Base-by-base conservation (phyloP, 2,329 filamentous ascomycete genomes). In the Blastomyces emzantsi region DNA sequence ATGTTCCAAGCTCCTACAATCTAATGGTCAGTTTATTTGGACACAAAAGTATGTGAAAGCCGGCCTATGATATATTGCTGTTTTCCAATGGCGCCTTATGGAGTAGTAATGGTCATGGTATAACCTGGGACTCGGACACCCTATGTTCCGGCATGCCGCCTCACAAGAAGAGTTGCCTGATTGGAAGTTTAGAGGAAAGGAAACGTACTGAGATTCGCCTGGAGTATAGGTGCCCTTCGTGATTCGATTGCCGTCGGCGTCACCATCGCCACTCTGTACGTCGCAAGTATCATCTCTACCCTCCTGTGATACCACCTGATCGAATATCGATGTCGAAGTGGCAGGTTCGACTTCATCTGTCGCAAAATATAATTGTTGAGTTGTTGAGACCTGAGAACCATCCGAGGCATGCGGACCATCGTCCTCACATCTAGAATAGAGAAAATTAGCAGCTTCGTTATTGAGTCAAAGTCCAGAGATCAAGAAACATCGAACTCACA, bases 401-500 rank as follows among this genome's bases (percentile, higher is more conserved):
- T 60, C 2, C 13, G 41, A 17, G 51, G 4, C 28, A 33, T 62
- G 30, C 19, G 22, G 39, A 25, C 36, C 19, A 61, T 61, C 54
- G 47, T 22, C 49, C 51, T 63, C 61, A 33, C 61, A 63, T 39
- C 61, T 63, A 19, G 8, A 15, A 36, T 41, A 25, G 47, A 5
- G n/a, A 47, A 45, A 39, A 17, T 58, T 5, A 61, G 28, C 59
- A 45, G 9, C 28, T 36, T n/a, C 1, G 2, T 19, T 4, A 43
- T 45, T 3, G 61, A 19, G 28, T 33, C 5, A 8, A 19, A 4
- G 33, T 8, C 22, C 28, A 51, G 19, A n/a, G 4, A 17, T 41
- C n/a, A 33, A n/a, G 15, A n/a, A 19, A 28, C 25, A 2, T n/a
- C 13, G 19, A 15, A 65, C 65, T 41, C 36, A 66, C 58, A 63